Evolutionary conservation across 495 filamentous ascomycete genomes (phyloP), one percentile per base, ranked within the genome.

Genomic region (Penicillium pancosmium): DNA sequence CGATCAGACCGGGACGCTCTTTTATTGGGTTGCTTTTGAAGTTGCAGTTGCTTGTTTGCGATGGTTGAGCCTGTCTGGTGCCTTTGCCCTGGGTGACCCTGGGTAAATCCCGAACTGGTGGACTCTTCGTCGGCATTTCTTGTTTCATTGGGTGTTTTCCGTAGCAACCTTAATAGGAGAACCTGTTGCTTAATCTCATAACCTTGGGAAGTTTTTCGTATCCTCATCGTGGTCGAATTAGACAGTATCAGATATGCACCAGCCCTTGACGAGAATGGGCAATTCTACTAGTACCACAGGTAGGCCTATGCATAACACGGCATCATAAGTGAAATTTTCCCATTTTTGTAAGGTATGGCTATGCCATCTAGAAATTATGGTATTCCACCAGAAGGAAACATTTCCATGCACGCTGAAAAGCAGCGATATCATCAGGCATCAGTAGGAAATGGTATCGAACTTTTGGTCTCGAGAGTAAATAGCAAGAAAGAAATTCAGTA

Each of bases 361-460:
- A 61, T 53, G 53, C 36, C 36, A 44, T 18, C 50, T 44, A 48
- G 50, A 33, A 52, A 52, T 18, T 36, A 27, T 60, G 19, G 44
- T 57, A 52, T 46, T 52, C 15, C 51, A 50, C 46, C n/a, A 21
- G 54, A 16, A 49, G 23, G 41, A 41, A 31, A 31, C 8, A 33
- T 40, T 47, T 54, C 55, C 51, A 57, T 47, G 44, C 53, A 54
- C 48, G 55, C 57, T 57, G 36, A 40, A 23, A 50, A 57, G 51
- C 16, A 56, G n/a, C 41, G 38, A 46, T 60, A 56, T 51, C 48
- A 64, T 54, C 51, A 64, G 41, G 56, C 57, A 51, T 53, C 40
- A 62, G 50, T 55, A 51, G 50, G 33, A 62, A 43, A 33, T 50
- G 56, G 62, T 68, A 68, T 65, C 56, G 52, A 65, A 62, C 62